Evolutionary conservation across 805 yeast species (phyloP).

Genomic region (Suhomyces vadensis): DNA sequence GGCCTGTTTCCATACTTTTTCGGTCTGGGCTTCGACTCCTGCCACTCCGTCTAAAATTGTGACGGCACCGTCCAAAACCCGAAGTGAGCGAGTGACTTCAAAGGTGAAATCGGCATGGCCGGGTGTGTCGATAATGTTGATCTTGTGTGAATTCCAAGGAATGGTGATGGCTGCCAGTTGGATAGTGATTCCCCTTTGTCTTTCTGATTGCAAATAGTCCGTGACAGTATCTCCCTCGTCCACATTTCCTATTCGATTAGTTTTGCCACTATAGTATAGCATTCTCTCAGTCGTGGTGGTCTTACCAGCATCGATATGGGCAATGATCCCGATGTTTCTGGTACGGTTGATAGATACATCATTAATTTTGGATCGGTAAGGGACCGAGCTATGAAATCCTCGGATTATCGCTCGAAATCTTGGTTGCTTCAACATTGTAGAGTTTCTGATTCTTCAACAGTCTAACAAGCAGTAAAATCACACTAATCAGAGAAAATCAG

Average conservation of each 20-base stretch:
- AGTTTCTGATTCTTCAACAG: too few species aligned
- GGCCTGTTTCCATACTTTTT: constrained; percentile 94
- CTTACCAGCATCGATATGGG: constrained; percentile 99
- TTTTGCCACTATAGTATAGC: constrained; percentile 86
- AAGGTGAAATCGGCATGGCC: constrained; percentile 98
- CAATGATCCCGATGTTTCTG: constrained; percentile 92
- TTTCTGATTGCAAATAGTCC: constrained; percentile 85
- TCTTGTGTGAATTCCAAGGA: constrained; percentile 74
- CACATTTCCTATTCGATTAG: constrained; percentile 81
- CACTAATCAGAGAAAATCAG: too few species aligned
- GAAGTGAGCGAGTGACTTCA: constrained; percentile 84
- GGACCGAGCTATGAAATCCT: background rate
- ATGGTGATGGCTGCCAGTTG: constrained; percentile 94
- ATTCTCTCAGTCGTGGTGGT: constrained; percentile 96
- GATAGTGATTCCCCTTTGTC: constrained; percentile 92
- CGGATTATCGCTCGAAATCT: background rate
- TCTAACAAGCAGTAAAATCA: too few species aligned
- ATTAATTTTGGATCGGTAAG: constrained; percentile 21
- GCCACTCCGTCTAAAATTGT: constrained; percentile 94
- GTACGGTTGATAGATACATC: constrained; percentile 39
- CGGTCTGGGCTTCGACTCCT: constrained; percentile 98
- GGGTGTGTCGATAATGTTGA: constrained; percentile 94
- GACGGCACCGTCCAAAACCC: constrained; percentile 93
- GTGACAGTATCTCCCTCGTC: constrained; percentile 97
- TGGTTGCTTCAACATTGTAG: too few species aligned